Percentiles rank a stretch among this genome's conserved stretches.
These are phyloP conservation scores for Magnolia kwangsiensis DNA, from an alignment of 164 flowering plant genomes.

Conservation along the genomic window DNA sequence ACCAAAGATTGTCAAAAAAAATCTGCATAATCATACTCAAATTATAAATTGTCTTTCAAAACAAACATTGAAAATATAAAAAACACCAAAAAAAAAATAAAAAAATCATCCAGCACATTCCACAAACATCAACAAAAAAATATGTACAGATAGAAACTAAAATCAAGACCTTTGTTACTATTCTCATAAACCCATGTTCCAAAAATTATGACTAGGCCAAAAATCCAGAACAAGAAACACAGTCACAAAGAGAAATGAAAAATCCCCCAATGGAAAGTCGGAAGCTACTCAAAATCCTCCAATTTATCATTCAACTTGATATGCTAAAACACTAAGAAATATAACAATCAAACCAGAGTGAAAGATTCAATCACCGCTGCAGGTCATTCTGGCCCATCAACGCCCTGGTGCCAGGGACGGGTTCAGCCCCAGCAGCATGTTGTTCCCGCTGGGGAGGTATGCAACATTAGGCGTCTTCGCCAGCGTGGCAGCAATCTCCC, in stretches of 20 bases:
- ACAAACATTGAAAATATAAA: no score
- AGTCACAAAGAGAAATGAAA: background rate
- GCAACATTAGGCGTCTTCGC: slow-evolving; percentile 61
- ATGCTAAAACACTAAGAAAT: background rate
- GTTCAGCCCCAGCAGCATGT: slow-evolving; percentile 62
- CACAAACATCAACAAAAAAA: background rate
- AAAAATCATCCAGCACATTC: background rate
- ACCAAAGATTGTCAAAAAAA: background rate
- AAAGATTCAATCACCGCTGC: background rate
- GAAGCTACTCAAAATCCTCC: background rate
- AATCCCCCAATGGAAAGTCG: background rate
- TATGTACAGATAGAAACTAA: background rate
- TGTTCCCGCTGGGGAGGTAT: slow-evolving; percentile 65
- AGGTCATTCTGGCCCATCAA: slow-evolving; percentile 15
- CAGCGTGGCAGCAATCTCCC: slow-evolving; percentile 64
- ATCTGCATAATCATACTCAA: background rate
- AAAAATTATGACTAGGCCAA: background rate
- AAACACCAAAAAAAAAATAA: no score
- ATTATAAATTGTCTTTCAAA: no score
- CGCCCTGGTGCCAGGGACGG: slow-evolving; percentile 34
- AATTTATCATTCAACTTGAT: background rate
- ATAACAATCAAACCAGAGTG: background rate
- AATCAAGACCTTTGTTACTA: background rate
- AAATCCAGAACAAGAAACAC: background rate
- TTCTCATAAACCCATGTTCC: background rate